phyloP scores from a whole-genome alignment of 1,284 basidiomycete genomes.

The Macrocystidia cucumis region DNA sequence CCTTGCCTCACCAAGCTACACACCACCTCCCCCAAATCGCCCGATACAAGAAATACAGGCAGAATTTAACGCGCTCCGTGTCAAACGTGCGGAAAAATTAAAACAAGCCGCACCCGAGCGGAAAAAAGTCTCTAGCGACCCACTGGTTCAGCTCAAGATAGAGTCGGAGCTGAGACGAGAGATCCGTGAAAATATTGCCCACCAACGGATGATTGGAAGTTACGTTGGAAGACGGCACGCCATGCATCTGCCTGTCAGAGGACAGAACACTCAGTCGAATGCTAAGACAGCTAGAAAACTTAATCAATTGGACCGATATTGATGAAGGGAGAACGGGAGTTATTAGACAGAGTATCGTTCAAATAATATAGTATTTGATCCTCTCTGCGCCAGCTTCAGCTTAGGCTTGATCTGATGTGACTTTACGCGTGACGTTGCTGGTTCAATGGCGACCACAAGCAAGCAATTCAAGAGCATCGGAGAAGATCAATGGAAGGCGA shows the following conservation, averaged over 20 bases:
- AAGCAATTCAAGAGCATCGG: slow-evolving; percentile 81
- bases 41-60: slow-evolving; percentile 36
- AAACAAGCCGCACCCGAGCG: slow-evolving; percentile 14
- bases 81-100: slow-evolving; percentile 21
- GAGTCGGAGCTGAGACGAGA: slow-evolving; percentile 78
- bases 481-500: slow-evolving; percentile 88
- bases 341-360: too few relatives aligned
- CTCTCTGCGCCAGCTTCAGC: too few relatives aligned
- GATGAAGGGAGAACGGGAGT: too few relatives aligned
- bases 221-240: slow-evolving; percentile 85
- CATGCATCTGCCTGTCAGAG: slow-evolving; percentile 83
- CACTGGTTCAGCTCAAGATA: slow-evolving; percentile 67
- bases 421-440: slow-evolving; percentile 5
- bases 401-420: slow-evolving; percentile 7
- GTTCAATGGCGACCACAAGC: slow-evolving; percentile 64
- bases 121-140: slow-evolving; percentile 31
- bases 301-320: slow-evolving; percentile 45
- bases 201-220: slow-evolving; percentile 85
- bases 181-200: slow-evolving; percentile 82
- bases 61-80: slow-evolving; percentile 21
- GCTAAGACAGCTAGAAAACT: slow-evolving; percentile 82
- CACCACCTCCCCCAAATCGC: slow-evolving; percentile 36
- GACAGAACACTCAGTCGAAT: slow-evolving; percentile 85
- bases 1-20: slow-evolving; percentile 47
- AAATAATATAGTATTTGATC: too few relatives aligned